Percentiles rank a stretch among this genome's conserved stretches.
Conservation (phyloP, 176 grass and related monocot species). For the Raddia guianensis region DNA sequence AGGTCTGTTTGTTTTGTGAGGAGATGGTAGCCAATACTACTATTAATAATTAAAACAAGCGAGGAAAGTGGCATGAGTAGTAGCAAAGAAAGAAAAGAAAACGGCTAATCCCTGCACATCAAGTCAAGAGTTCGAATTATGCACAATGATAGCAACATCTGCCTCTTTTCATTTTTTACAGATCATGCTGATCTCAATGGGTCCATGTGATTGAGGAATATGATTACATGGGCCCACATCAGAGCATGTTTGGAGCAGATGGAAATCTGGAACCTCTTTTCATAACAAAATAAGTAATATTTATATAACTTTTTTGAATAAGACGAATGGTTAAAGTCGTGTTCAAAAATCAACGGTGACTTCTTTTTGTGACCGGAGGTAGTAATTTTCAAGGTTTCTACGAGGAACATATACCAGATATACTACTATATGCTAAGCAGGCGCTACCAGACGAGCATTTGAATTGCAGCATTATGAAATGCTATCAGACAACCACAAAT, state of each 20-base stretch:
- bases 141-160: not conserved
- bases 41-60: not conserved
- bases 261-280: too few species aligned
- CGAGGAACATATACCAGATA: not conserved
- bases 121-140: not conserved
- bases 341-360: too few species aligned
- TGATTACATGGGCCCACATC: not conserved
- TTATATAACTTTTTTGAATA: too few species aligned
- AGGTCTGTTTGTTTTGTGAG: too few species aligned
- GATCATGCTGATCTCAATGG: constrained; percentile 15
- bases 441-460: not conserved
- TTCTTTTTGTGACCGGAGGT: too few species aligned
- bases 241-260: not conserved
- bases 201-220: not conserved
- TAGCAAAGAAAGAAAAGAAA: not conserved
- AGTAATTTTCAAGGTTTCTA: not conserved
- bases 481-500: too few species aligned
- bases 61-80: not conserved
- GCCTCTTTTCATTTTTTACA: not conserved
- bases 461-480: not conserved
- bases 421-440: not conserved
- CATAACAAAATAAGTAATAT: too few species aligned
- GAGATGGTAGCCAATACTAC: not conserved
- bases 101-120: not conserved
- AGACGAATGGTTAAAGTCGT: too few species aligned